Percentiles rank a stretch among this genome's conserved stretches.
Evolutionary conservation across 2,329 filamentous ascomycete genomes (phyloP).

Genomic region (Sclerotiophoma versabilis): DNA sequence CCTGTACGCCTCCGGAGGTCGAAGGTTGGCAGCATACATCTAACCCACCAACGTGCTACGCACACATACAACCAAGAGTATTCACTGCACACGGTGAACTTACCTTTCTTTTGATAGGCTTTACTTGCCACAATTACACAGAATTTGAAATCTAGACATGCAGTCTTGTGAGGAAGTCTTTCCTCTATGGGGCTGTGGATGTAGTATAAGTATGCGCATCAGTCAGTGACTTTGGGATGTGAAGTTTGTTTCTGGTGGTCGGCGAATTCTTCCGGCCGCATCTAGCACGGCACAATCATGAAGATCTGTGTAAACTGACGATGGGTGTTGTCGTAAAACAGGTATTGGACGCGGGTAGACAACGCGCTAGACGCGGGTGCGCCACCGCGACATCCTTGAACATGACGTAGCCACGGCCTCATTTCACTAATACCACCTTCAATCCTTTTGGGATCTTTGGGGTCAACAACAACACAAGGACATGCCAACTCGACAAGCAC

Average conservation of each 20-base stretch:
- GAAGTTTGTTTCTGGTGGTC: too few relatives aligned
- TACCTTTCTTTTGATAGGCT: too few relatives aligned
- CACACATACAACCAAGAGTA: too few relatives aligned
- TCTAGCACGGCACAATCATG: not conserved
- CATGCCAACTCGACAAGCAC: conserved; percentile 4
- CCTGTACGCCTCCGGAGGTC: not conserved
- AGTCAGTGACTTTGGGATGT: too few relatives aligned
- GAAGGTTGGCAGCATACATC: not conserved
- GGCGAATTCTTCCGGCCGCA: too few relatives aligned
- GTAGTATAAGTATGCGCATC: too few relatives aligned
- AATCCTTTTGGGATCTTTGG: not conserved
- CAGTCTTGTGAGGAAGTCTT: too few relatives aligned
- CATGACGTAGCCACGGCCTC: conserved; percentile 10
- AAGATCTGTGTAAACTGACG: conserved; percentile 11
- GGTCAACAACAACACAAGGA: not conserved
- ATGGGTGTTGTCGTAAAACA: conserved; percentile 10
- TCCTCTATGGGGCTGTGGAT: too few relatives aligned
- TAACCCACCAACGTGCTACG: not conserved
- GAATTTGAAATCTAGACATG: too few relatives aligned
- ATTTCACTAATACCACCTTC: conserved; percentile 7
- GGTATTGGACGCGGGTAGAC: conserved; percentile 13
- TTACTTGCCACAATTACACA: too few relatives aligned
- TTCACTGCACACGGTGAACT: too few relatives aligned
- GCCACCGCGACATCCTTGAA: conserved; percentile 17
- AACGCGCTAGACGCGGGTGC: conserved; percentile 4